Evolutionary conservation across 108 stramenopile species (phyloP).

Genomic region (Pseudonitzschia multistriata): DNA sequence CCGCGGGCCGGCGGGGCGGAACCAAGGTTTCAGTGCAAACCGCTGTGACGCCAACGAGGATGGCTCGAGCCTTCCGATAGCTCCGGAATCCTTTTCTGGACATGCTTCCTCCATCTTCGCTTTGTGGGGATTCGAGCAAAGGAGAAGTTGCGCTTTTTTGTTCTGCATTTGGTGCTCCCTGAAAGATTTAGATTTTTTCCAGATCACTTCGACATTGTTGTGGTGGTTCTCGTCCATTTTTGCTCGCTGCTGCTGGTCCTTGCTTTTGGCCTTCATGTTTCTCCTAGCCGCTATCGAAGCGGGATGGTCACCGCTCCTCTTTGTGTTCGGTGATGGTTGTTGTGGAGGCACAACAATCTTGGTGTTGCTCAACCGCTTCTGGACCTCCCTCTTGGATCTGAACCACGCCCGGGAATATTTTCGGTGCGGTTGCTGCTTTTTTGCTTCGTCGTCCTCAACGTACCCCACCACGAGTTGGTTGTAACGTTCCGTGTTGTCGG

Average conservation of each 20-base stretch:
- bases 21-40: too few relatives aligned
- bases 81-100: too few relatives aligned
- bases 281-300: background rate
- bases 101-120: too few relatives aligned
- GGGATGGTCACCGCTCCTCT: background rate
- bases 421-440: background rate
- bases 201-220: conserved; percentile 5
- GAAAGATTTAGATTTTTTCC: background rate
- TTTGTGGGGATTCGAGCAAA: too few relatives aligned
- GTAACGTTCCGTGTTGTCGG: background rate
- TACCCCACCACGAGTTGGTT: conserved; percentile 4
- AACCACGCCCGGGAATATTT: conserved; percentile 6
- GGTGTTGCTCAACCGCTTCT: background rate
- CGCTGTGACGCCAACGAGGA: too few relatives aligned
- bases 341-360: background rate
- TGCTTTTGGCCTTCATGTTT: background rate
- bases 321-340: background rate
- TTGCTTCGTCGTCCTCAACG: background rate
- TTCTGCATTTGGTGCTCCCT: background rate
- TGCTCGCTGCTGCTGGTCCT: background rate
- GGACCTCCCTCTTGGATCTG: background rate
- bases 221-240: background rate
- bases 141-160: background rate
- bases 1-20: too few relatives aligned
- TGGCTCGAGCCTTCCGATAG: too few relatives aligned